Percentiles rank a stretch among this genome's conserved stretches.
Conservation (phyloP, 495 filamentous ascomycete genomes). For the Penicillium waksmanii region DNA sequence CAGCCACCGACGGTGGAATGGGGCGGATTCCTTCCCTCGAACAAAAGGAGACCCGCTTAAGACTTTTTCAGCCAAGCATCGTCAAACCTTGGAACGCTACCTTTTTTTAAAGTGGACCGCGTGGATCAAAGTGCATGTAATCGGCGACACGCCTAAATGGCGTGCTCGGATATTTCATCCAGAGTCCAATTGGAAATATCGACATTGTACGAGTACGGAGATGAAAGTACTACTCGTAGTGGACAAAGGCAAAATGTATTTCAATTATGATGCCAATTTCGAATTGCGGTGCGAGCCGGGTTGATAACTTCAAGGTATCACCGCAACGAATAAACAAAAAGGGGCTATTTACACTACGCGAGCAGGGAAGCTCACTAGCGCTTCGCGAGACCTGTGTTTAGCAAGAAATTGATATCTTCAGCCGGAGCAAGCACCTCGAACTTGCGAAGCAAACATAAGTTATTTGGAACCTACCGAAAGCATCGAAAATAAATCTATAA, state of each 20-base stretch:
- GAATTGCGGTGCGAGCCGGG: background rate
- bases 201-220: background rate
- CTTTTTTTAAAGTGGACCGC: slow-evolving; percentile 8
- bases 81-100: background rate
- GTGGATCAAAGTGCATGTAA: slow-evolving; percentile 6
- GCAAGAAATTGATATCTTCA: no score
- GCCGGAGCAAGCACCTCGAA: no score
- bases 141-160: slow-evolving; percentile 4
- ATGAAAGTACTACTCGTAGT: background rate
- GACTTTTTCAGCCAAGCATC: slow-evolving; percentile 4
- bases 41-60: slow-evolving; percentile 2
- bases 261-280: background rate
- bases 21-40: background rate
- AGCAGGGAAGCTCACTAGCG: no score
- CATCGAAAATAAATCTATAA: no score
- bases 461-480: no score
- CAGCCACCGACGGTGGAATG: slow-evolving; percentile 6
- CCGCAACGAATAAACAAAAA: no score
- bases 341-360: no score
- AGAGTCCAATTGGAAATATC: slow-evolving; percentile 1
- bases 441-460: no score
- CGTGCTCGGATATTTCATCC: slow-evolving; percentile 2
- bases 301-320: no score
- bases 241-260: background rate
- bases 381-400: no score